phyloP scores from a whole-genome alignment of 2,329 filamentous ascomycete genomes.

The Claviceps arundinis region DNA sequence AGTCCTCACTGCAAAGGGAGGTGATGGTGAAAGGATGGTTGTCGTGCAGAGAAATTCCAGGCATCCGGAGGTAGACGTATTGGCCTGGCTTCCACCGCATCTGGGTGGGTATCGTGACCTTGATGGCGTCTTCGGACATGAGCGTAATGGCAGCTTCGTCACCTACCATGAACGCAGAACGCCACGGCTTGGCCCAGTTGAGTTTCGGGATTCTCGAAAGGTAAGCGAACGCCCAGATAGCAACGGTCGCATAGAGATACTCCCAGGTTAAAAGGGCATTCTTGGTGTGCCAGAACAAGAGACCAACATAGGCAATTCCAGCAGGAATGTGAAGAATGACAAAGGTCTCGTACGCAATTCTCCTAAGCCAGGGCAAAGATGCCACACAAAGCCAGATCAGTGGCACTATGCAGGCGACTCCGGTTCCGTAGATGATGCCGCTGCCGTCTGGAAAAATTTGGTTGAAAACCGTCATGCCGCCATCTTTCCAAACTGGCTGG shows the following conservation, averaged over 20 bases:
- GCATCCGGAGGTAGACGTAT: slow-evolving; percentile 90
- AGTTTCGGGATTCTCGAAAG: slow-evolving; percentile 65
- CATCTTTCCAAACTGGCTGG: slow-evolving; percentile 73
- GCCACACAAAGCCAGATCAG: slow-evolving; percentile 72
- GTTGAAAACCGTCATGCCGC: slow-evolving; percentile 56
- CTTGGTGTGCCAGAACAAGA: slow-evolving; percentile 92
- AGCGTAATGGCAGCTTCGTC: slow-evolving; percentile 84
- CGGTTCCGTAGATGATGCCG: slow-evolving; percentile 72
- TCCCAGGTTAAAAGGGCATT: slow-evolving; percentile 85
- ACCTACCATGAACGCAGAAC: slow-evolving; percentile 70
- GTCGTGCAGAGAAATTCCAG: slow-evolving; percentile 76
- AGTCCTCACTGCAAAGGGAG: slow-evolving; percentile 83
- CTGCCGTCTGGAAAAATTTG: slow-evolving; percentile 52
- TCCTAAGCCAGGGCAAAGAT: slow-evolving; percentile 66
- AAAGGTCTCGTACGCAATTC: slow-evolving; percentile 75
- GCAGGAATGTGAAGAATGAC: slow-evolving; percentile 71
- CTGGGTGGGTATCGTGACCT: slow-evolving; percentile 85
- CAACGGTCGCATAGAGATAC: slow-evolving; percentile 72
- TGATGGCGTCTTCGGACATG: slow-evolving; percentile 87
- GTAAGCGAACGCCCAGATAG: slow-evolving; percentile 67
- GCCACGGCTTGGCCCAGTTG: slow-evolving; percentile 77
- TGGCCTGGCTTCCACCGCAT: slow-evolving; percentile 89
- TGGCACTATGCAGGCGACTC: slow-evolving; percentile 69
- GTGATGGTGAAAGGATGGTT: slow-evolving; percentile 95
- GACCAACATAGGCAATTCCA: slow-evolving; percentile 63